phyloP scores from a whole-genome alignment of 768 basidiomycete species.

The Pisolithus orientalis region DNA sequence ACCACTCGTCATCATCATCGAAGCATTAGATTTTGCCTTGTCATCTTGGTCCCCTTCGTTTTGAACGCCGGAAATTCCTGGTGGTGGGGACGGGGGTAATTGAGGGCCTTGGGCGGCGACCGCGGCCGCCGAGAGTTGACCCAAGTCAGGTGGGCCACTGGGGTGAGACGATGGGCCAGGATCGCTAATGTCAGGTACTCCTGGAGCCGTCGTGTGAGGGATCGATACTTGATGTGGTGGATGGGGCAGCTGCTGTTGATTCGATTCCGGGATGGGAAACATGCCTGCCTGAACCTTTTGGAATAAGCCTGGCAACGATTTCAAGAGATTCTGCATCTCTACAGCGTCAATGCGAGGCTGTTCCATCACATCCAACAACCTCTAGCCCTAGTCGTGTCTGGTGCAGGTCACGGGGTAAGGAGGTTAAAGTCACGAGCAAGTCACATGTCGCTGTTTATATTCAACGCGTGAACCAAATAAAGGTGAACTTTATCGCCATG shows the following conservation, averaged over 20 bases:
- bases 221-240: slow-evolving; percentile 18
- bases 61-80: slow-evolving; percentile 14
- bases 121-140: slow-evolving; percentile 44
- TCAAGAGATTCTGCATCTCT: slow-evolving; percentile 56
- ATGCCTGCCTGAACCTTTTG: slow-evolving; percentile 48
- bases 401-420: slow-evolving; percentile 38
- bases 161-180: slow-evolving; percentile 72
- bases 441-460: slow-evolving; percentile 36
- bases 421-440: slow-evolving; percentile 35
- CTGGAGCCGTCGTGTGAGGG: slow-evolving; percentile 21
- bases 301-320: slow-evolving; percentile 48
- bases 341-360: slow-evolving; percentile 35
- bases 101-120: slow-evolving; percentile 41
- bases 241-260: slow-evolving; percentile 32
- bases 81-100: slow-evolving; percentile 9
- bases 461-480: slow-evolving; percentile 23
- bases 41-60: slow-evolving; percentile 26
- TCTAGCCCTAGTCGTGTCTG: not conserved
- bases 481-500: slow-evolving; percentile 20
- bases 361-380: not conserved
- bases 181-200: slow-evolving; percentile 51
- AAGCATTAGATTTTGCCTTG: slow-evolving; percentile 8
- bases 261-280: slow-evolving; percentile 21
- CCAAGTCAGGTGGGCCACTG: slow-evolving; percentile 58
- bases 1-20: slow-evolving; percentile 21